Evolutionary conservation across 768 basidiomycete species (phyloP).

Genomic region (Kwoniella dendrophila): DNA sequence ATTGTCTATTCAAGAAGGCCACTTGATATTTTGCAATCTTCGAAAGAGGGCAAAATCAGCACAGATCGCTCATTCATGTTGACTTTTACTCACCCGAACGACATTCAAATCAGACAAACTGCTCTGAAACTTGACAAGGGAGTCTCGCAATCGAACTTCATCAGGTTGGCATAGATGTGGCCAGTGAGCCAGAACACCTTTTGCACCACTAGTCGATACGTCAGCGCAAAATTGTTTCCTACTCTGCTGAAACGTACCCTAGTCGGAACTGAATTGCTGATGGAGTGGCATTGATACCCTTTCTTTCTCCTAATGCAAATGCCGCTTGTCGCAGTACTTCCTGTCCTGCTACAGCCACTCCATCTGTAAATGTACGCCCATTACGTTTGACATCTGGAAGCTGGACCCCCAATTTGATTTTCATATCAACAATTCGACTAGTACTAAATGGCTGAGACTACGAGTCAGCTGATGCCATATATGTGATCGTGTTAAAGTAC

Average conservation of each 20-base stretch:
- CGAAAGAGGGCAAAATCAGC: not conserved
- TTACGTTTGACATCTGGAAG: conserved; percentile 41
- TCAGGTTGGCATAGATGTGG: conserved; percentile 30
- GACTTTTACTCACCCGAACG: conserved; percentile 52
- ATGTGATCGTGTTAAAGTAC: not conserved
- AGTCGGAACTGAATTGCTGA: conserved; percentile 53
- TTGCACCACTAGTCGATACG: conserved; percentile 39
- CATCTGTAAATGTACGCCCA: conserved; percentile 51
- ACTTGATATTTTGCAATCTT: conserved; percentile 50
- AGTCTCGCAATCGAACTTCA: conserved; percentile 45
- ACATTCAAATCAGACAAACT: conserved; percentile 46
- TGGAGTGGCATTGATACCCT: conserved; percentile 41
- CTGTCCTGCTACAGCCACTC: conserved; percentile 47
- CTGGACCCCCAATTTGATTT: conserved; percentile 30
- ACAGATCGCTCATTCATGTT: too few relatives aligned
- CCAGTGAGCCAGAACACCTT: conserved; percentile 51
- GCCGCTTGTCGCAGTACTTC: conserved; percentile 46
- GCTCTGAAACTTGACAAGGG: conserved; percentile 50
- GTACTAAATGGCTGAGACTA: conserved; percentile 46
- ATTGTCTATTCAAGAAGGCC: conserved; percentile 54
- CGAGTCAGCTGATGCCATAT: not conserved
- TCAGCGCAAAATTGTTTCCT: not conserved
- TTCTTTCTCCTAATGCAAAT: conserved; percentile 37
- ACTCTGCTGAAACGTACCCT: conserved; percentile 36
- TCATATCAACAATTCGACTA: conserved; percentile 47